phyloP scores from a whole-genome alignment of 192 early-diverging fungal genomes.

The Rhizoclosmatium globosum region DNA sequence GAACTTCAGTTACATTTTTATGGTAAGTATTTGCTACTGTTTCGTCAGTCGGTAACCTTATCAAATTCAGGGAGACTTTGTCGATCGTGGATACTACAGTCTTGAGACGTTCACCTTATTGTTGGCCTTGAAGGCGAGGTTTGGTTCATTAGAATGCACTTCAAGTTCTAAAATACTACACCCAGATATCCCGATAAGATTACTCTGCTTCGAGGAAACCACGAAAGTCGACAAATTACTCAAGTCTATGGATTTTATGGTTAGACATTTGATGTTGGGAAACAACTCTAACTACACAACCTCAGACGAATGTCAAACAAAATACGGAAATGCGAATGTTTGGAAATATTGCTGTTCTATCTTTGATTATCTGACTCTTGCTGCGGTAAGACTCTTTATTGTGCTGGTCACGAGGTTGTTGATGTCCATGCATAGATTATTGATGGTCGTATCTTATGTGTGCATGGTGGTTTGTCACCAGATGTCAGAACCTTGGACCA shows the following conservation, averaged over 20 bases:
- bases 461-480: conserved; percentile 92
- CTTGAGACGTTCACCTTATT: conserved; percentile 95
- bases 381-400: conserved; percentile 71
- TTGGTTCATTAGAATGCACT: not conserved
- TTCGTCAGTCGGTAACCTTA: not conserved
- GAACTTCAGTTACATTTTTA: conserved; percentile 96
- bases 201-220: conserved; percentile 93
- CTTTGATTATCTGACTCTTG: conserved; percentile 91
- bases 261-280: conserved; percentile 39
- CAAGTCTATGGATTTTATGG: conserved; percentile 97
- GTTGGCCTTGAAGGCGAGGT: conserved; percentile 93
- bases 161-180: conserved; percentile 27
- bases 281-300: not conserved
- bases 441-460: conserved; percentile 92
- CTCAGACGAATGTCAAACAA: conserved; percentile 90
- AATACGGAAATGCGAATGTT: conserved; percentile 94
- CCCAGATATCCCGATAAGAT: conserved; percentile 95
- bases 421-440: conserved; percentile 69
- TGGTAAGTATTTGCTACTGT: conserved; percentile 64
- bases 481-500: conserved; percentile 94
- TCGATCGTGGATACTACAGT: conserved; percentile 97
- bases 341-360: conserved; percentile 97
- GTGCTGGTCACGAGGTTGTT: not conserved
- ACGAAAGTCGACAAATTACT: conserved; percentile 96
- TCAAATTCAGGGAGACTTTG: conserved; percentile 88